phyloP scores from a whole-genome alignment of 2,329 filamentous ascomycete species.

The Cladosporium sp. region DNA sequence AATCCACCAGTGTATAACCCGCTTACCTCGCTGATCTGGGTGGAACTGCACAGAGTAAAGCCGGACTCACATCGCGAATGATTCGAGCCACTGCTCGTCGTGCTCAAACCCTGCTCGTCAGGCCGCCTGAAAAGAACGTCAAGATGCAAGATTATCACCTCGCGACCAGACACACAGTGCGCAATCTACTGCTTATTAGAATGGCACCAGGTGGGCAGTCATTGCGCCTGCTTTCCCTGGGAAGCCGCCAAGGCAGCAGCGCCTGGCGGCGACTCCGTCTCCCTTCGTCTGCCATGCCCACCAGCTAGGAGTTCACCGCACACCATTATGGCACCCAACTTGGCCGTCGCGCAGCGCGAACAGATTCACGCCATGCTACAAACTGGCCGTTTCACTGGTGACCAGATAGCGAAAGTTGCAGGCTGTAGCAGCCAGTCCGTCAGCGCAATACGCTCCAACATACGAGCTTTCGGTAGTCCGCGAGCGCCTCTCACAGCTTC shows the following conservation, averaged over 20 bases:
- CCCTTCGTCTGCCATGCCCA: too few relatives aligned
- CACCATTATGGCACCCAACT: neutral
- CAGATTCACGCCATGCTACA: neutral
- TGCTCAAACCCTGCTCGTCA: neutral
- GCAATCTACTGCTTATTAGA: neutral
- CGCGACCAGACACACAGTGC: neutral
- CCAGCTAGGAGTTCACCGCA: neutral
- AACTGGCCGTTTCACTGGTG: neutral
- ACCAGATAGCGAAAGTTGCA: conserved; percentile 1
- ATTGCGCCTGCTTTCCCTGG: too few relatives aligned
- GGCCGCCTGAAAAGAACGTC: neutral
- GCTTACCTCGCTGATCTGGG: neutral
- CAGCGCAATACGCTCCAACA: neutral
- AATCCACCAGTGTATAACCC: neutral
- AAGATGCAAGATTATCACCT: neutral
- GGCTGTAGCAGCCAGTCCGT: neutral
- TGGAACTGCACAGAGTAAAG: neutral
- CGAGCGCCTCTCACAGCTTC: neutral
- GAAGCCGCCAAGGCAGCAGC: neutral
- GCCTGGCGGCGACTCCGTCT: neutral
- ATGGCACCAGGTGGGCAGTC: neutral
- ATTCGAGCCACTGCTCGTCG: neutral
- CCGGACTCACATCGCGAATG: neutral
- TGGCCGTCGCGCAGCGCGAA: conserved; percentile 2
- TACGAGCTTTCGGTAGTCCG: neutral